phyloP scores from a whole-genome alignment of 2,329 filamentous ascomycete genomes.

The Truncatella angustata region DNA sequence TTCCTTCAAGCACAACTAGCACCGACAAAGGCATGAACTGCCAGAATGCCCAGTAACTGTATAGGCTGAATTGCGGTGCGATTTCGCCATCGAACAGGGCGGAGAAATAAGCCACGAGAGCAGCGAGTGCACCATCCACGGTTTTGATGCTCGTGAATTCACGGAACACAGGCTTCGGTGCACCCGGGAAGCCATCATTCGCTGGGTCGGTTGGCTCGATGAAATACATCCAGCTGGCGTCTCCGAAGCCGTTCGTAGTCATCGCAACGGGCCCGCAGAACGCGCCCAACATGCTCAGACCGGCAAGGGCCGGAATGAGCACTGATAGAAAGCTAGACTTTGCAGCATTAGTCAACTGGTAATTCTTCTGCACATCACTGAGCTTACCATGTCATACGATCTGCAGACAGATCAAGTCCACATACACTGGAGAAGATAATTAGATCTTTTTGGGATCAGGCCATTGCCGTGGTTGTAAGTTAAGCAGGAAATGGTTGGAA shows the following conservation, averaged over 20 bases:
- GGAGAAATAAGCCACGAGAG: slow-evolving; percentile 28
- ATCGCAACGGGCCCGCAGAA: slow-evolving; percentile 16
- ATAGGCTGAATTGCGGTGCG: slow-evolving; percentile 17
- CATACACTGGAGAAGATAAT: too few species aligned
- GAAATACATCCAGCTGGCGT: slow-evolving; percentile 8
- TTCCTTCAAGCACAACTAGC: slow-evolving; percentile 26
- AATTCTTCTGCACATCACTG: not conserved
- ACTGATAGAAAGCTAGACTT: not conserved
- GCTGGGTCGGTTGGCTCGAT: slow-evolving; percentile 8
- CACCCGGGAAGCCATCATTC: slow-evolving; percentile 13
- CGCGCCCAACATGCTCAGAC: slow-evolving; percentile 20
- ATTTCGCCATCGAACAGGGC: slow-evolving; percentile 23
- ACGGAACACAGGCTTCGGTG: slow-evolving; percentile 20
- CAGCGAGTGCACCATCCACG: slow-evolving; percentile 18
- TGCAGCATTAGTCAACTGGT: not conserved
- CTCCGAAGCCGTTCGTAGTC: slow-evolving; percentile 16
- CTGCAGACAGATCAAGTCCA: too few species aligned
- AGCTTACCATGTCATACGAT: not conserved
- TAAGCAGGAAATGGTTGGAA: too few species aligned
- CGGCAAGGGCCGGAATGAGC: slow-evolving; percentile 21
- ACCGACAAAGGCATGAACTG: slow-evolving; percentile 27
- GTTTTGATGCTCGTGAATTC: slow-evolving; percentile 17
- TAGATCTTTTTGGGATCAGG: too few species aligned
- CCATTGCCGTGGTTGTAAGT: too few species aligned
- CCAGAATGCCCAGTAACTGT: slow-evolving; percentile 25